phyloP scores from a whole-genome alignment of 306 rosid species.

The Cajanus cajan region DNA sequence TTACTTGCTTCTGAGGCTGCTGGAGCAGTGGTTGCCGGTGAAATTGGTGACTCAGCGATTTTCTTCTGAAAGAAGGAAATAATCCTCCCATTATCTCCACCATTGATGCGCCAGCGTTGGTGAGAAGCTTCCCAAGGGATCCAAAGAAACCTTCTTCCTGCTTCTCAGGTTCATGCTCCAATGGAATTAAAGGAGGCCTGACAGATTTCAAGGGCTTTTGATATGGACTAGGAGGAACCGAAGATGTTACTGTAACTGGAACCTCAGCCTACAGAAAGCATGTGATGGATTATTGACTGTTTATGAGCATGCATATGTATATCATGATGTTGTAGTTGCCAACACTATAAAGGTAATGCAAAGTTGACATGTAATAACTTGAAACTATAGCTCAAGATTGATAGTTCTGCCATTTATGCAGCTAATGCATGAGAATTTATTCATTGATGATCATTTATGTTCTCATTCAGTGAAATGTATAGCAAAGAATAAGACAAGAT shows the following conservation, averaged over 20 bases:
- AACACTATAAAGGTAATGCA: background rate
- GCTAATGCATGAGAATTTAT: background rate
- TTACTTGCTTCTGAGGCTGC: slow-evolving; percentile 49
- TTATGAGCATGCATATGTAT: background rate
- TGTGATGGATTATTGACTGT: background rate
- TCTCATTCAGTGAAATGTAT: slow-evolving; percentile 16
- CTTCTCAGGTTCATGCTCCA: slow-evolving; percentile 67
- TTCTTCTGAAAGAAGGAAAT: slow-evolving; percentile 63
- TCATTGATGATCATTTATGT: background rate
- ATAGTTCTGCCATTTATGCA: background rate
- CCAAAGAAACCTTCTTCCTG: slow-evolving; percentile 85
- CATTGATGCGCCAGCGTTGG: slow-evolving; percentile 45
- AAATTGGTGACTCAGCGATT: slow-evolving; percentile 39
- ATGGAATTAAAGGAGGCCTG: slow-evolving; percentile 79
- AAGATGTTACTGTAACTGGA: slow-evolving; percentile 35
- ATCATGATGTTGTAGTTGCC: background rate
- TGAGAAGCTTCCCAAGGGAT: slow-evolving; percentile 73
- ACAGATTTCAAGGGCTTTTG: slow-evolving; percentile 69
- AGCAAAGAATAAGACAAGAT: slow-evolving; percentile 21
- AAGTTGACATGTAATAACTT: background rate
- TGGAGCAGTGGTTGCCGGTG: slow-evolving; percentile 43
- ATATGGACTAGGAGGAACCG: slow-evolving; percentile 47
- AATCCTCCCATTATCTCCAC: slow-evolving; percentile 73
- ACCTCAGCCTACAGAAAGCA: slow-evolving; percentile 51
- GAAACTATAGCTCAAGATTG: background rate